These are phyloP conservation scores for Kalanchoe fedtschenkoi DNA, from an alignment of 164 flowering plant genomes.

Conservation along the genomic window DNA sequence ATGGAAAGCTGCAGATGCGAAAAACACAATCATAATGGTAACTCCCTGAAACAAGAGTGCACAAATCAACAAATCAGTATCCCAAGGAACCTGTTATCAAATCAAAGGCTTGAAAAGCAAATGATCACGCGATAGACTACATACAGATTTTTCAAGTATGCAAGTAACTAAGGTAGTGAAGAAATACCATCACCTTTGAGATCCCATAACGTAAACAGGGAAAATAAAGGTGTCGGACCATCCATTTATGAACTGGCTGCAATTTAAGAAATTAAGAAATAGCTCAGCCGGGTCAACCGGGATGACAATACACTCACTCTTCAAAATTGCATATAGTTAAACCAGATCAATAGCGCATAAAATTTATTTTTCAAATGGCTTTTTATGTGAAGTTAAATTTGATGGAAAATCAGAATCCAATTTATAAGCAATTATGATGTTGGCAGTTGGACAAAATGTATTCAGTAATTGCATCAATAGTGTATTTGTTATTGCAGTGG, in stretches of 20 bases:
- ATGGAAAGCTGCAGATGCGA: slow-evolving; percentile 88
- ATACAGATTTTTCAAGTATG: not conserved
- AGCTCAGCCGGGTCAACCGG: not conserved
- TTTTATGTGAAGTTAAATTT: too few relatives aligned
- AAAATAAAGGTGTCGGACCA: slow-evolving; percentile 87
- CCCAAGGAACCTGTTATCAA: too few relatives aligned
- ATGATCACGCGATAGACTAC: too few relatives aligned
- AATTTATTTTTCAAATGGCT: too few relatives aligned
- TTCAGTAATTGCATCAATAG: not conserved
- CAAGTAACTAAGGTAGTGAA: not conserved
- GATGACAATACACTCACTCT: not conserved
- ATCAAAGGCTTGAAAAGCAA: not conserved
- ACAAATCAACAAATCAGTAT: not conserved
- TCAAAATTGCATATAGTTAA: not conserved
- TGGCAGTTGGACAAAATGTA: not conserved
- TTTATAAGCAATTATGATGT: too few relatives aligned
- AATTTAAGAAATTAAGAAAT: slow-evolving; percentile 7
- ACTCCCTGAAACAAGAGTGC: slow-evolving; percentile 37
- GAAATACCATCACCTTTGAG: slow-evolving; percentile 50
- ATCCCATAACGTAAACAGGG: slow-evolving; percentile 77
- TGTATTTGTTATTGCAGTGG: too few relatives aligned
- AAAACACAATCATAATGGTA: slow-evolving; percentile 65
- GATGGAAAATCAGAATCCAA: too few relatives aligned
- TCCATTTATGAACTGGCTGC: slow-evolving; percentile 99
- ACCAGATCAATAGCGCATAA: not conserved